Percentiles rank a stretch among this genome's conserved stretches.
Conservation (phyloP, 306 rosid genomes). For the Rosa lucieae region DNA sequence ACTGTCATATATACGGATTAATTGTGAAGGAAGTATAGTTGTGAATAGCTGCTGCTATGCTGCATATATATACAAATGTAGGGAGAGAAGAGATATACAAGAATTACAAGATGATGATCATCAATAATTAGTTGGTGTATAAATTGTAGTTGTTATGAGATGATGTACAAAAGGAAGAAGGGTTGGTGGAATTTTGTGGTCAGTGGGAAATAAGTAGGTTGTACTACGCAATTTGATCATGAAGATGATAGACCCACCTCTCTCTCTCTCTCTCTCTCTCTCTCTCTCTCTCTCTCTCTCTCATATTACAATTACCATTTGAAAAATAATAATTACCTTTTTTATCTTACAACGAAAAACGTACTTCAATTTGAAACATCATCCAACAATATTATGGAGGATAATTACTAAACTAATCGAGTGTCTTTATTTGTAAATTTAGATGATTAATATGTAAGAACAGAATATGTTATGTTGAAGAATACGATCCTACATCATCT, state of each 20-base stretch:
- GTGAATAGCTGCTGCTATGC: conserved; percentile 18
- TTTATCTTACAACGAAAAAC: neutral
- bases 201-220: conserved; percentile 23
- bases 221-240: conserved; percentile 17
- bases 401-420: no score
- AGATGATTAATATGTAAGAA: neutral
- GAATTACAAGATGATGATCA: neutral
- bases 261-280: no score
- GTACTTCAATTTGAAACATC: neutral
- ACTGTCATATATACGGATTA: neutral
- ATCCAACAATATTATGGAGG: neutral
- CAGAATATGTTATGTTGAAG: neutral
- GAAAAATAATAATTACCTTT: no score
- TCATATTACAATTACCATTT: neutral
- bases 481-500: neutral
- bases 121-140: conserved; percentile 24
- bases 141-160: conserved; percentile 18
- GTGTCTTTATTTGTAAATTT: neutral
- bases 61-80: neutral
- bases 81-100: conserved; percentile 5
- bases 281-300: neutral
- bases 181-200: conserved; percentile 25
- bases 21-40: conserved; percentile 15
- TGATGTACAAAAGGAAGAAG: conserved; percentile 29
- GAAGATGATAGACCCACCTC: neutral